phyloP scores from a whole-genome alignment of 228 moss, liverwort and hornwort species.

The Sphagnum magellanicum region DNA sequence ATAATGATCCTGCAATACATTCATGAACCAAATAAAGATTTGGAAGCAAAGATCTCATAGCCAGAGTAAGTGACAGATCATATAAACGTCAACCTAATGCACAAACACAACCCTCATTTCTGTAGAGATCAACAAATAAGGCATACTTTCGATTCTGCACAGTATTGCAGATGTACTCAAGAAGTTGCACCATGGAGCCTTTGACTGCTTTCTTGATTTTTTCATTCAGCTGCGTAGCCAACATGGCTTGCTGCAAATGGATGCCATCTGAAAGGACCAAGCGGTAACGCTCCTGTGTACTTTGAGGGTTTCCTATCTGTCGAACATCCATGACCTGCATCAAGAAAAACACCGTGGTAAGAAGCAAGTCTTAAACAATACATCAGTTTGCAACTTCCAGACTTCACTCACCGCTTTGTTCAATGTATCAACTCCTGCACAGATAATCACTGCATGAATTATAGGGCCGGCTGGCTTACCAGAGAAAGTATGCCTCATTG shows the following conservation, averaged over 20 bases:
- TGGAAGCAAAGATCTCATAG: neutral
- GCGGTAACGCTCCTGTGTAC: constrained; percentile 31
- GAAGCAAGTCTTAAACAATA: neutral
- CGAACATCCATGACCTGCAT: constrained; percentile 47
- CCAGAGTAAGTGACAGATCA: too few relatives aligned
- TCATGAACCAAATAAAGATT: neutral
- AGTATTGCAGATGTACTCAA: constrained; percentile 91
- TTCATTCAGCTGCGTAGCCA: constrained; percentile 82
- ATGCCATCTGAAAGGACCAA: constrained; percentile 31
- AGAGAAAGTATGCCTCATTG: neutral
- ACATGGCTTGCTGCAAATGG: constrained; percentile 43
- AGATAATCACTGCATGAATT: neutral
- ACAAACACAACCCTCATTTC: too few relatives aligned
- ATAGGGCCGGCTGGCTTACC: neutral
- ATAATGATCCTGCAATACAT: constrained; percentile 67
- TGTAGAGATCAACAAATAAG: neutral
- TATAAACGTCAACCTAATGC: too few relatives aligned
- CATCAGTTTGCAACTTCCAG: too few relatives aligned
- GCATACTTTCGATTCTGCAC: constrained; percentile 90
- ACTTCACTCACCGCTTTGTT: too few relatives aligned
- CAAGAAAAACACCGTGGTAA: neutral
- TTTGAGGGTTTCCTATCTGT: constrained; percentile 39
- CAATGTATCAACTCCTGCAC: too few relatives aligned
- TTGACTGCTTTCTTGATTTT: constrained; percentile 73
- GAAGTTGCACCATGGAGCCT: constrained; percentile 83